Conservation (phyloP, 2,329 filamentous ascomycete species). For the Colletotrichum phormii region DNA sequence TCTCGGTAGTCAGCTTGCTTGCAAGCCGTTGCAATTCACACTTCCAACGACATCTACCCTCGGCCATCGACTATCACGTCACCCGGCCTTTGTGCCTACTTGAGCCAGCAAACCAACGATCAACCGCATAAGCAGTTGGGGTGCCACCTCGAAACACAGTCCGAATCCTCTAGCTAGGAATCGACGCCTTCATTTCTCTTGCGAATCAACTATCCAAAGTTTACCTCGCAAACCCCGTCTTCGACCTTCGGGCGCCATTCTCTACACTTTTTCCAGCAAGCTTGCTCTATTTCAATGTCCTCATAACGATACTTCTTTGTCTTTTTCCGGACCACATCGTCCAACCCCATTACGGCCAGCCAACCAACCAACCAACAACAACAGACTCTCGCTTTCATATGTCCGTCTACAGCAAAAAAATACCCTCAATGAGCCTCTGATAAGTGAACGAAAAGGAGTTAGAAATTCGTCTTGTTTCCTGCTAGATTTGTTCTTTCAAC, state of each 20-base stretch:
- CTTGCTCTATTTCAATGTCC: constrained; percentile 50
- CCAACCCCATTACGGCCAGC: constrained; percentile 35
- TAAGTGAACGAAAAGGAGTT: constrained; percentile 44
- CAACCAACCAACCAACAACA: constrained; percentile 30
- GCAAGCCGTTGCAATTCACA: constrained; percentile 35
- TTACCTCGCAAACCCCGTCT: constrained; percentile 11
- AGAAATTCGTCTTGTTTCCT: constrained; percentile 38
- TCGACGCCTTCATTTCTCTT: constrained; percentile 39
- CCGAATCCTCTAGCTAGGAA: constrained; percentile 41
- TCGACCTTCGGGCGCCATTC: constrained; percentile 24
- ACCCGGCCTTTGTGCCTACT: constrained; percentile 22
- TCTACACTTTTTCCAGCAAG: constrained; percentile 37
- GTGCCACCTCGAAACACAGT: background rate
- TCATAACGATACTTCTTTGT: constrained; percentile 55
- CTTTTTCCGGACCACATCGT: constrained; percentile 39
- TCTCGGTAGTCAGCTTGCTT: constrained; percentile 38
- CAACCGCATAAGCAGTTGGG: background rate
- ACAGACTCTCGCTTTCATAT: constrained; percentile 37
- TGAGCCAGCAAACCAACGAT: constrained; percentile 17
- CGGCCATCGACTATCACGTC: constrained; percentile 18
- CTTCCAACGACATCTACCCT: constrained; percentile 27
- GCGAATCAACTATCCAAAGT: constrained; percentile 35
- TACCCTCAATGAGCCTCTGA: constrained; percentile 55
- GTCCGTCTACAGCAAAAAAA: constrained; percentile 34
- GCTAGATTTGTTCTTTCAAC: constrained; percentile 30